Evolutionary conservation across 805 yeast genomes (phyloP), one percentile per base, ranked within the genome.

Genomic region (Ogataea glucozyma): DNA sequence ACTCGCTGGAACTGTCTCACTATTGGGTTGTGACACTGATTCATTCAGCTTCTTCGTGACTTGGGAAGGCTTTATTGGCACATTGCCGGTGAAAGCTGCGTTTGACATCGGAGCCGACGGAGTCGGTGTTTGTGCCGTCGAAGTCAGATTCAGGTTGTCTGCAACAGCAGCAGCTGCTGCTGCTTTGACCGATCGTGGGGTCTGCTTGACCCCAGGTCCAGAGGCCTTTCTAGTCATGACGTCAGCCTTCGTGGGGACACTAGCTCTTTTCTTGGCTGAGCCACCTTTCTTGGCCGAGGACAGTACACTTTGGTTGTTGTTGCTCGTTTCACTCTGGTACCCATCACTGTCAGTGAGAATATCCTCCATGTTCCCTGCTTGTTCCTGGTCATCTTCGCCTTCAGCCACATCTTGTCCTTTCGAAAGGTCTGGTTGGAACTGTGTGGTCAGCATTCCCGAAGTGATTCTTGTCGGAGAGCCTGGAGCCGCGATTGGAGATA

Each of bases 381-480:
- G 13, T 16, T 27, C 31, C 12, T 43, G 51, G 7, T 41, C 56
- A 5, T 41, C 48, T 13, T 52, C 54, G 10, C 50, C 58, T n/a
- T 39, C 38, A 22, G 47, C 43, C 16, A 51, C 51, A 21, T 53
- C 62, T 10, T 38, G 47, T 21, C 48, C 48, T 30, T 62, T 64
- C 3, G 70, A 64, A n/a, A 66, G 47, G 39, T 66, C 64, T 1
- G 70, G 70, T 38, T 60, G 65, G 5, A 53, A 52, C 10, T 46
- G 44, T 1, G 52, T 16, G 7, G 48, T 44, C 13, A 66, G 49
- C 70, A 66, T 66, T 7, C 70, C 70, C 2, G 70, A 64, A 2
- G 68, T 63, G 24, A 66, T 64, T 53, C 70, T 56, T 26, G 53
- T 55, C 9, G 67, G 67, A 3, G 67, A 62, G 1, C 68, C 69